Base-by-base conservation (phyloP, 305 asterid species). In the Euphrasia arctica region DNA sequence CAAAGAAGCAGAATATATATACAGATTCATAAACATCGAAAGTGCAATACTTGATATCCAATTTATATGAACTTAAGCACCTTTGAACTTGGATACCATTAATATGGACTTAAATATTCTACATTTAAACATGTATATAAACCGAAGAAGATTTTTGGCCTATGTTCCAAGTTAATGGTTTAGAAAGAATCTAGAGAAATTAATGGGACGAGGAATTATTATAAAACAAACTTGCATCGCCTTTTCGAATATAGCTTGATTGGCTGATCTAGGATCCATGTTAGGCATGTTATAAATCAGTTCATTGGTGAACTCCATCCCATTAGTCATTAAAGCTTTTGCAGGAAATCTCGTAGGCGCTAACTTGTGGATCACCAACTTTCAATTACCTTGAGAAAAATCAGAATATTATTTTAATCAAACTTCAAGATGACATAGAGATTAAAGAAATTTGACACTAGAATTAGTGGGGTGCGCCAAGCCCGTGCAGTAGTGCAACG, bases 291-390 rank as follows among this genome's bases (percentile, higher is more conserved):
- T 48, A 42, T 90, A 90, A 56, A 77, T 85, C 4, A 90, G 95
- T 48, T 85, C 83, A 15, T 88, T 78, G 73, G 83, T 82, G 75
- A 83, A 90, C 56, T 82, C 82, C 81, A 90, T 84, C 62, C 68
- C 54, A 48, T 78, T 75, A 25, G 90, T 80, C 6, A 80, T 85
- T 77, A 90, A 78, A 61, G 95, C 95, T n/a, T 74, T 56, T 66
- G 95, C 92, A 62, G 87, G 92, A 54, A 95, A 80, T 69, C 79
- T 71, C 91, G 87, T 78, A 61, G 85, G 97, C 31, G 15, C 72
- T 15, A 82, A 73, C 77, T 49, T 43, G 67, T 29, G 76, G 71
- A 70, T 83, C 84, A 18, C 22, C 22, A 18, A 18, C 22, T 18
- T 18, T 18, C 22, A 18, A 18, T 18, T 18, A 18, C 22, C 22